Evolutionary conservation across 2,329 filamentous ascomycete species (phyloP).

Genomic region (Scorias spongiosa): DNA sequence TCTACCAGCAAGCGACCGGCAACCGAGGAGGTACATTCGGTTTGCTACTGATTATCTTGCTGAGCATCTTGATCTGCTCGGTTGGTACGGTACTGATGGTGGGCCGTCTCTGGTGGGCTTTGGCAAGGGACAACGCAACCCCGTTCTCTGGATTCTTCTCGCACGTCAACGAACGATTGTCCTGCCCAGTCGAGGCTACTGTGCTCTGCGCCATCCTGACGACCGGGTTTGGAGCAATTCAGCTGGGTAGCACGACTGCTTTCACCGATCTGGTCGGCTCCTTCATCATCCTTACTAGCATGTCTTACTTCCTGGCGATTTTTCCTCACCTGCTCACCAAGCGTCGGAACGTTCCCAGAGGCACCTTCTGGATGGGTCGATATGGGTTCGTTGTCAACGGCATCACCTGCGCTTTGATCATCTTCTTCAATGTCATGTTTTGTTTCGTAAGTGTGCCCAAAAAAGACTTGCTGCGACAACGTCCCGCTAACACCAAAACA

Average conservation of each 20-base stretch:
- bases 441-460: slow-evolving; percentile 11
- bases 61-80: slow-evolving; percentile 35
- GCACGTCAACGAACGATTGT: slow-evolving; percentile 37
- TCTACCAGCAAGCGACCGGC: slow-evolving; percentile 35
- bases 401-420: slow-evolving; percentile 17
- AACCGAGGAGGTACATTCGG: slow-evolving; percentile 38
- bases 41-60: slow-evolving; percentile 41
- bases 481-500: neutral
- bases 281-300: slow-evolving; percentile 22
- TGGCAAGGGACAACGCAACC: slow-evolving; percentile 46
- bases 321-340: slow-evolving; percentile 20
- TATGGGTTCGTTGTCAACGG: slow-evolving; percentile 18
- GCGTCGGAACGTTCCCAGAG: slow-evolving; percentile 17
- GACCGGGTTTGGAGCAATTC: slow-evolving; percentile 26
- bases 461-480: neutral
- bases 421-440: slow-evolving; percentile 23
- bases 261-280: slow-evolving; percentile 22
- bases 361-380: slow-evolving; percentile 22
- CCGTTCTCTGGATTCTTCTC: slow-evolving; percentile 40
- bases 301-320: slow-evolving; percentile 21
- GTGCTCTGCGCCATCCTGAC: slow-evolving; percentile 38
- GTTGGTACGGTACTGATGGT: slow-evolving; percentile 37
- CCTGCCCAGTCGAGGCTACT: slow-evolving; percentile 45
- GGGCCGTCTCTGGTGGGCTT: slow-evolving; percentile 33
- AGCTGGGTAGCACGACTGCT: slow-evolving; percentile 15